Evolutionary conservation across 805 yeast genomes (phyloP).

Genomic region (Sugiyamaella lignohabitans): DNA sequence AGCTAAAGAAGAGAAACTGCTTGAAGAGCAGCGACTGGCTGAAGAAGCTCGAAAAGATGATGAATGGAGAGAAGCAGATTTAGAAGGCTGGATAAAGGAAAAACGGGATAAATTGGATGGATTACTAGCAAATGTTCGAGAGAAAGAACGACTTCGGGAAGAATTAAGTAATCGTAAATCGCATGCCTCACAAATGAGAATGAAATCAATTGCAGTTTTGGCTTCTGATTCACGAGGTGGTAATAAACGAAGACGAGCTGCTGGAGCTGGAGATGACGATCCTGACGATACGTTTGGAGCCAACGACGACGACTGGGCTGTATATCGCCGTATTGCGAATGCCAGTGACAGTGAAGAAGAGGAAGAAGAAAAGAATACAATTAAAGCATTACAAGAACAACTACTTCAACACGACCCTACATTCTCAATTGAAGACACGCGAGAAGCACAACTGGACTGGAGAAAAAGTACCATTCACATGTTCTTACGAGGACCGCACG

Average conservation of each 20-base stretch:
- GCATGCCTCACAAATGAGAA: conserved; percentile 82
- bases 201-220: conserved; percentile 83
- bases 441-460: conserved; percentile 82
- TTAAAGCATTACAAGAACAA: conserved; percentile 56
- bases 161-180: conserved; percentile 87
- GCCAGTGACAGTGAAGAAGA: conserved; percentile 73
- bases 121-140: conserved; percentile 58
- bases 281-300: conserved; percentile 94
- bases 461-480: conserved; percentile 68
- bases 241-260: conserved; percentile 22
- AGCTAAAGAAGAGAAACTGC: conserved; percentile 70
- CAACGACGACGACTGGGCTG: conserved; percentile 91
- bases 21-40: conserved; percentile 52
- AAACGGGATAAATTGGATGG: conserved; percentile 56
- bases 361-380: conserved; percentile 50
- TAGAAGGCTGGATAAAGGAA: conserved; percentile 71
- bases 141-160: conserved; percentile 60
- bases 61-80: conserved; percentile 69
- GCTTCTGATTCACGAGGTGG: conserved; percentile 52
- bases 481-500: conserved; percentile 85
- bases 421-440: conserved; percentile 68
- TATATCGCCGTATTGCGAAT: conserved; percentile 74
- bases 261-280: conserved; percentile 57
- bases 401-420: conserved; percentile 76
- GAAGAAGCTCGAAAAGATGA: conserved; percentile 60